A percentile compares a stretch with the other conserved stretches of the same genome.
phyloP scores from a whole-genome alignment of 2,329 filamentous ascomycete genomes.

The Nannizzia gypsea region DNA sequence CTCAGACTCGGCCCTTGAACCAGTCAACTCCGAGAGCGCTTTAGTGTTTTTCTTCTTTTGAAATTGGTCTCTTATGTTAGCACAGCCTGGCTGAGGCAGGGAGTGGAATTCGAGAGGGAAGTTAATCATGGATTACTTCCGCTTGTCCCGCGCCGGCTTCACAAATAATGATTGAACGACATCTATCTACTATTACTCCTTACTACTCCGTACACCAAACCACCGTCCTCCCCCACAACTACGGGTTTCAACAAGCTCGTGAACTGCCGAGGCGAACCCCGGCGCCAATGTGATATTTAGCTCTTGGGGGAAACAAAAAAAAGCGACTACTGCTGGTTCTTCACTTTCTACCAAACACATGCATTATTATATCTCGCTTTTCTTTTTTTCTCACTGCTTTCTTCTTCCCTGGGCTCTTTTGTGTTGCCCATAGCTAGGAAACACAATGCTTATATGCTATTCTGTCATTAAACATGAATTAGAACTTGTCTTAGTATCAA shows the following conservation, averaged over 20 bases:
- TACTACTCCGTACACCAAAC: neutral
- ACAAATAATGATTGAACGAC: constrained; percentile 1
- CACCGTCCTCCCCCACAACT: neutral
- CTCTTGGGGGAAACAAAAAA: neutral
- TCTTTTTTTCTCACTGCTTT: neutral
- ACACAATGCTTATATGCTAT: neutral
- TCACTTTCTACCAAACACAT: neutral
- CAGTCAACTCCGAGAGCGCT: neutral
- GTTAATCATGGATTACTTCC: neutral
- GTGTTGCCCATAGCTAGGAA: neutral
- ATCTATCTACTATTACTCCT: neutral
- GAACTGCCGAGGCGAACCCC: neutral
- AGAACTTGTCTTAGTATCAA: neutral
- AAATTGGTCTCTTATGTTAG: neutral
- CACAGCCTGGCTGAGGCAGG: neutral
- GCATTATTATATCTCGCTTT: neutral
- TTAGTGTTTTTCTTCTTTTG: neutral
- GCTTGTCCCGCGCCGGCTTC: neutral
- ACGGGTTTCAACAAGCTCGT: neutral
- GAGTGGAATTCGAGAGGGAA: neutral
- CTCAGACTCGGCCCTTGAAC: constrained; percentile 14
- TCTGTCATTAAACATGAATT: neutral
- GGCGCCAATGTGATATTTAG: neutral
- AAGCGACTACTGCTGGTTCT: neutral
- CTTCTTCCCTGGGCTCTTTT: neutral